Percentiles rank a stretch among this genome's conserved stretches.
phyloP scores from a whole-genome alignment of 2,329 filamentous ascomycete genomes.

The Sphaerostilbella broomeana region DNA sequence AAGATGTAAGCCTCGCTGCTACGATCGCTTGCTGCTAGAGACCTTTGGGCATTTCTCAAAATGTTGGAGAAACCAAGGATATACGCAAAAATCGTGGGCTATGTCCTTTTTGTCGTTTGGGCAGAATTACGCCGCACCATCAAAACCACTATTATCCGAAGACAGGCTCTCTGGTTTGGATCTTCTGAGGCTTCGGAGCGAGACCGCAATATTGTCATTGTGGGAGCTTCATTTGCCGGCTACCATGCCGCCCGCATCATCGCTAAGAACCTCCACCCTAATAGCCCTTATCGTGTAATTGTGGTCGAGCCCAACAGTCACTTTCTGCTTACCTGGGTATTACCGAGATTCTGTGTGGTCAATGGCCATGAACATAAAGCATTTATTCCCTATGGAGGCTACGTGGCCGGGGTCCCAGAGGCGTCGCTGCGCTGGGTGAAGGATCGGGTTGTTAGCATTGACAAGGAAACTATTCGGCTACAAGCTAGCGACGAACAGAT shows the following conservation, averaged over 20 bases:
- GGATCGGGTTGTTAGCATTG: slow-evolving; percentile 35
- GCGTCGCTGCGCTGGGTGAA: slow-evolving; percentile 35
- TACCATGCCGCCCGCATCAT: slow-evolving; percentile 43
- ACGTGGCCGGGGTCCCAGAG: slow-evolving; percentile 29
- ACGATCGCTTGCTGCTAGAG: too few relatives aligned
- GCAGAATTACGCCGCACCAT: slow-evolving; percentile 18
- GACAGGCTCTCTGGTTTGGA: slow-evolving; percentile 11
- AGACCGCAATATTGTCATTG: slow-evolving; percentile 43
- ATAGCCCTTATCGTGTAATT: slow-evolving; percentile 43
- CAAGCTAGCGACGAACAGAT: slow-evolving; percentile 36
- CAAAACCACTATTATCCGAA: slow-evolving; percentile 13
- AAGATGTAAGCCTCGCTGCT: too few relatives aligned
- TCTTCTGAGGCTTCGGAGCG: slow-evolving; percentile 16
- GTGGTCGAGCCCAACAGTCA: slow-evolving; percentile 55
- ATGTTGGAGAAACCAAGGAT: slow-evolving; percentile 27
- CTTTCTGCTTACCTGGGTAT: slow-evolving; percentile 54
- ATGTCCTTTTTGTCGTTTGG: slow-evolving; percentile 21
- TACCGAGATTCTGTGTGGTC: slow-evolving; percentile 53
- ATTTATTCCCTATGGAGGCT: slow-evolving; percentile 51
- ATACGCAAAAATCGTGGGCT: slow-evolving; percentile 24
- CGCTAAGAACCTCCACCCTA: slow-evolving; percentile 39
- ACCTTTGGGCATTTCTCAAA: too few relatives aligned
- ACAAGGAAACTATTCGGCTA: slow-evolving; percentile 31
- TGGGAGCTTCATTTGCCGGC: slow-evolving; percentile 54
- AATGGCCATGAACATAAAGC: slow-evolving; percentile 49